A percentile compares a stretch with the other conserved stretches of the same genome.
phyloP scores from a whole-genome alignment of 2,329 filamentous ascomycete species.

The Macrophomina phaseolina region DNA sequence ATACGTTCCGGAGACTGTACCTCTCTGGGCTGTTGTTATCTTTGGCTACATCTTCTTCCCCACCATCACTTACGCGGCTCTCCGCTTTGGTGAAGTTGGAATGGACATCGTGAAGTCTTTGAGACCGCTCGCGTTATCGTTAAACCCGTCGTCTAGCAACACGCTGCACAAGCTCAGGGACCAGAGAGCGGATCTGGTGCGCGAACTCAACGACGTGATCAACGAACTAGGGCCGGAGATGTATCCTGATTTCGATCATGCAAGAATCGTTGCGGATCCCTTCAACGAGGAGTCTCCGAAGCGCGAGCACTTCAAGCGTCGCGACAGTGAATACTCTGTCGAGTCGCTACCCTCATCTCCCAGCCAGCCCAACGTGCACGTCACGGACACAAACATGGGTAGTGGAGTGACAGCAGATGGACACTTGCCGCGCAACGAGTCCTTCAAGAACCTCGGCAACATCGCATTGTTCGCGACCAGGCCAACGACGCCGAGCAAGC shows the following conservation, averaged over 20 bases:
- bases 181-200: conserved; percentile 74
- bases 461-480: conserved; percentile 90
- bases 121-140: conserved; percentile 80
- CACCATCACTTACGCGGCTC: conserved; percentile 86
- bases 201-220: conserved; percentile 87
- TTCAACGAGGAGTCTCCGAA: conserved; percentile 33
- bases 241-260: conserved; percentile 78
- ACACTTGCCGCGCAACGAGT: conserved; percentile 79
- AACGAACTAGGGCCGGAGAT: conserved; percentile 95
- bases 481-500: conserved; percentile 79
- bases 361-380: conserved; percentile 30
- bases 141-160: conserved; percentile 84
- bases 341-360: conserved; percentile 37
- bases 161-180: conserved; percentile 79
- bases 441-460: conserved; percentile 85
- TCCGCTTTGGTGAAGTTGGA: conserved; percentile 95
- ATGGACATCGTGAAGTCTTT: conserved; percentile 99
- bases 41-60: conserved; percentile 82
- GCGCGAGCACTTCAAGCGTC: conserved; percentile 32
- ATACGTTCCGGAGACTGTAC: conserved; percentile 78
- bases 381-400: conserved; percentile 38
- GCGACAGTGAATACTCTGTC: conserved; percentile 28
- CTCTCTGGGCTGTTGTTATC: conserved; percentile 76
- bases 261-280: conserved; percentile 47
- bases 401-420: conserved; percentile 43